These are phyloP conservation scores for Perkinsus chesapeaki DNA, from an alignment of 169 alveolate genomes.

Conservation along the genomic window DNA sequence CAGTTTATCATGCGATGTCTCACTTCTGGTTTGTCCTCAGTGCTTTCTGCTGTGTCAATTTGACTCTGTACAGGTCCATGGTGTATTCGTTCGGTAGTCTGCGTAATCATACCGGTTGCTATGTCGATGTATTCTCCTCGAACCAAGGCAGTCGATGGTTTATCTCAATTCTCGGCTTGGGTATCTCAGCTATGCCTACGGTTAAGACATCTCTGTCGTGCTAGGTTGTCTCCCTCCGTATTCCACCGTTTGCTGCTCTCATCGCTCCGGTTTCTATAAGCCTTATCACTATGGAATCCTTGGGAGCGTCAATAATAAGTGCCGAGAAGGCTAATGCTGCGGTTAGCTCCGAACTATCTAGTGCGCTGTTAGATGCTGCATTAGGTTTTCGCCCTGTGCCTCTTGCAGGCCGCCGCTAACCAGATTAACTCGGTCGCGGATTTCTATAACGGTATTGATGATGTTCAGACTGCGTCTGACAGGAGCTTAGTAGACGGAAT, in stretches of 20 bases:
- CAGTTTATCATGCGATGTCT: background rate
- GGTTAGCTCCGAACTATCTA: background rate
- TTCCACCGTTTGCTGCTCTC: background rate
- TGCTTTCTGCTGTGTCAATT: background rate
- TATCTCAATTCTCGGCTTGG: background rate
- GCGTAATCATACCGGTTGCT: background rate
- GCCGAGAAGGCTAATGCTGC: background rate
- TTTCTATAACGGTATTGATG: background rate
- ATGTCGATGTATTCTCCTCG: background rate
- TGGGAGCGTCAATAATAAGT: background rate
- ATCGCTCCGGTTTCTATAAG: background rate
- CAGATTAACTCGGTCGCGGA: background rate
- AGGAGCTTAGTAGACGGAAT: background rate
- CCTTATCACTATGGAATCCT: background rate
- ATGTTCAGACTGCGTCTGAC: background rate
- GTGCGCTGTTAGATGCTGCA: background rate
- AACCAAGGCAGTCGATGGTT: background rate
- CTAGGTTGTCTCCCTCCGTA: background rate
- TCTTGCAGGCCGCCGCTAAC: background rate
- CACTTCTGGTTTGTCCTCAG: background rate
- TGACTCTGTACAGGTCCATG: background rate
- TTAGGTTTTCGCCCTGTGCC: background rate
- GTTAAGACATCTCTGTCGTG: background rate
- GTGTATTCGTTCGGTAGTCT: background rate
- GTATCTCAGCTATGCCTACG: background rate